These are phyloP conservation scores for Fraxinus americana DNA, from an alignment of 257 asterid genomes.

Conservation along the genomic window DNA sequence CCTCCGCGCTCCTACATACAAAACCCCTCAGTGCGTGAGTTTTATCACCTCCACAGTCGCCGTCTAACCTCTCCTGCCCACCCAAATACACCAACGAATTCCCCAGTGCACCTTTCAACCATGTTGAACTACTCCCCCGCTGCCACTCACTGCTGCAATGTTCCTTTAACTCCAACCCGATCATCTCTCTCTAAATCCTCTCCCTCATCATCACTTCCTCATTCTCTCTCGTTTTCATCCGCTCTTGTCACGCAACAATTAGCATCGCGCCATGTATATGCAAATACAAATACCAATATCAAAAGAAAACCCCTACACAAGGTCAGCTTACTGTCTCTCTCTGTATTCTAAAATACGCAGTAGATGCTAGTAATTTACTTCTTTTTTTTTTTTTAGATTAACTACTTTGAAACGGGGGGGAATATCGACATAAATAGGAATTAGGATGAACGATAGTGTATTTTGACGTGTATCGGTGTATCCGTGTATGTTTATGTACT, in stretches of 20 bases:
- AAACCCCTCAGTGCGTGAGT: neutral
- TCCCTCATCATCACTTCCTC: slow-evolving; percentile 25
- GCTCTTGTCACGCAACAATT: slow-evolving; percentile 29
- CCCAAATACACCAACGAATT: slow-evolving; percentile 13
- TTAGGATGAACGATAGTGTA: too few species aligned
- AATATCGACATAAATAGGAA: too few species aligned
- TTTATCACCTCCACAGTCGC: neutral
- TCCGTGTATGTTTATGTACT: slow-evolving; percentile 2
- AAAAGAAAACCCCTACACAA: slow-evolving; percentile 26
- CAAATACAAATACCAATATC: slow-evolving; percentile 17
- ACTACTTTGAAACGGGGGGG: neutral
- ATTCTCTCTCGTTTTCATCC: slow-evolving; percentile 31
- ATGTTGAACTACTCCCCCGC: slow-evolving; percentile 38
- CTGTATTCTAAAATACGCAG: neutral
- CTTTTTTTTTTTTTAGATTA: neutral
- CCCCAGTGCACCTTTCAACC: slow-evolving; percentile 37
- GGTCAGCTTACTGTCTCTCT: slow-evolving; percentile 23
- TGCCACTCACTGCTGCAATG: slow-evolving; percentile 31
- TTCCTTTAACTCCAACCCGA: slow-evolving; percentile 26
- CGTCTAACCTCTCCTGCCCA: neutral
- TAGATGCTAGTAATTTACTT: neutral
- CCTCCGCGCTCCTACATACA: neutral
- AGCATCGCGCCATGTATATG: slow-evolving; percentile 26
- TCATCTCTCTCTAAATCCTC: slow-evolving; percentile 25
- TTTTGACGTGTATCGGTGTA: too few species aligned